Percentiles rank a stretch among this genome's conserved stretches.
Evolutionary conservation across 2,329 filamentous ascomycete genomes (phyloP).

Genomic region (Beauveria scarabaeidicola): DNA sequence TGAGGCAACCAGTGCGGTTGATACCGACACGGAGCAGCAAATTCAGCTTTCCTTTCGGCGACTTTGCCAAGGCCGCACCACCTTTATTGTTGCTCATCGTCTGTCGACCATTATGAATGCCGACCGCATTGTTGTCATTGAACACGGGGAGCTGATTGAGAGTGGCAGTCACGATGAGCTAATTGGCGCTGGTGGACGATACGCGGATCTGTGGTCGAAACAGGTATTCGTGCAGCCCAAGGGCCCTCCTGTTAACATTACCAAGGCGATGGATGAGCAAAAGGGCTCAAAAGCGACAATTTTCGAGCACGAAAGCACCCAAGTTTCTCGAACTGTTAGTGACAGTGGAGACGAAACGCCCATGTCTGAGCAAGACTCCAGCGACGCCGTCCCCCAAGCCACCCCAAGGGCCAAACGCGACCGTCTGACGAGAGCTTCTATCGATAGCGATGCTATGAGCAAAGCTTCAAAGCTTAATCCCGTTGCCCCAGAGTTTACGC

Average conservation of each 20-base stretch:
- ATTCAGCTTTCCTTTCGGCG: slow-evolving; percentile 54
- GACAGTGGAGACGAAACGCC: slow-evolving; percentile 11
- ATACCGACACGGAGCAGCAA: slow-evolving; percentile 59
- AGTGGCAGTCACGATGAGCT: slow-evolving; percentile 53
- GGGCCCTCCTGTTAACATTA: background rate
- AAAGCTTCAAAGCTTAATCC: slow-evolving; percentile 40
- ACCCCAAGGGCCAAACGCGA: slow-evolving; percentile 20
- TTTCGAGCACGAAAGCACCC: slow-evolving; percentile 10
- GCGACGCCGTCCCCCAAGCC: slow-evolving; percentile 13
- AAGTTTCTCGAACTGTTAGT: slow-evolving; percentile 10
- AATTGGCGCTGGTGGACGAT: slow-evolving; percentile 50
- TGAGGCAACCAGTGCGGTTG: slow-evolving; percentile 70
- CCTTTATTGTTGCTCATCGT: slow-evolving; percentile 60
- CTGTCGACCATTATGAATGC: slow-evolving; percentile 64
- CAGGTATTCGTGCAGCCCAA: slow-evolving; percentile 37
- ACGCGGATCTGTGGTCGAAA: slow-evolving; percentile 57
- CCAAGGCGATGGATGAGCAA: slow-evolving; percentile 7
- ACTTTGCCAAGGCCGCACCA: slow-evolving; percentile 54
- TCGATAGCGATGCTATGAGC: slow-evolving; percentile 7
- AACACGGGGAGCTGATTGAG: slow-evolving; percentile 54
- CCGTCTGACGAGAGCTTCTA: background rate
- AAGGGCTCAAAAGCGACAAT: background rate
- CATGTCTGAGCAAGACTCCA: slow-evolving; percentile 6
- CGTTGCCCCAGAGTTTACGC: slow-evolving; percentile 46
- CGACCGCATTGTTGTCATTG: slow-evolving; percentile 57